Base-by-base conservation (phyloP, 306 rosid genomes). In the Lotus japonicus region DNA sequence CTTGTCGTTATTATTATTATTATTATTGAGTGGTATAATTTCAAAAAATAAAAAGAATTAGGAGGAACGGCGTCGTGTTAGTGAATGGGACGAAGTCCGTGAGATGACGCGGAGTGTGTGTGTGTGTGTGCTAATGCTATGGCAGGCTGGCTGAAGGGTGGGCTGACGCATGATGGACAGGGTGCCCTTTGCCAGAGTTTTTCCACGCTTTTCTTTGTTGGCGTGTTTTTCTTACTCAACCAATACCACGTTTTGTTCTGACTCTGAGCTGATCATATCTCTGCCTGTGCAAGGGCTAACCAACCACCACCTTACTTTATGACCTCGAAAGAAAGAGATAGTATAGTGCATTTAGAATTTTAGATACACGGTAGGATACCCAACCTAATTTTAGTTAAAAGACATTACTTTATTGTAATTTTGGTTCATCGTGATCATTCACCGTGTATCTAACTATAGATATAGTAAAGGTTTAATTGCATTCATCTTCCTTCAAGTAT, bases 41-140 rank as follows among this genome's bases (percentile, higher is more conserved):
- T n/a, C n/a, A n/a, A n/a, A n/a, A n/a, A n/a, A n/a, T n/a, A n/a
- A n/a, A 38, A n/a, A 5, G 7, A 3, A 38, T 9, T 7, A 0
- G 10, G 57, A 81, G 57, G 57, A 81, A 78, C 80, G 84, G 39
- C 68, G 82, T 68, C 82, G 89, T 79, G 67, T 74, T 11, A 19
- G 2, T 0, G 65, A 61, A 57, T 7, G 57, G 17, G 75, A 75
- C 70, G 66, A 35, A 55, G n/a, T 28, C 48, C 31, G 60, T 52
- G 80, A 14, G 79, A 14, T 43, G 54, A 57, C 9, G 51, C 14
- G 56, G 64, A 61, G 1, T 11, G 48, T 64, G 33, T 26, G 4
- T 26, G 0, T 26, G 33, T 3, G n/a, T n/a, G n/a, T n/a, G n/a
- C n/a, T 26, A 26, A 33, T 31, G 67, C 16, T 13, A 38, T 42